Percentiles rank a stretch among this genome's conserved stretches.
phyloP scores from a whole-genome alignment of 805 yeast genomes.

The Saturnispora serradocipensis region DNA sequence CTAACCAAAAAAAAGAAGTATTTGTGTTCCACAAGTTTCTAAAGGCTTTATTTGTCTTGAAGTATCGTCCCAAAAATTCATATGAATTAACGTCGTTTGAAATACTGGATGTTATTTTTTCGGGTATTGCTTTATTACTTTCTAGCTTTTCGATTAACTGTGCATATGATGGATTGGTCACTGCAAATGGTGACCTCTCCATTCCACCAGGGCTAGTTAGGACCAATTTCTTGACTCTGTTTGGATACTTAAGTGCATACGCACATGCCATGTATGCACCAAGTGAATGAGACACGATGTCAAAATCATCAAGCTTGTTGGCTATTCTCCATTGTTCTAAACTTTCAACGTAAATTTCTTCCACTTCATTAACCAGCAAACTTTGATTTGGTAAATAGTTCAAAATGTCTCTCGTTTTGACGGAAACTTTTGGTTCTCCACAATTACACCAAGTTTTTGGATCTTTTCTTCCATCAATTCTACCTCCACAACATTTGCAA shows the following conservation, averaged over 20 bases:
- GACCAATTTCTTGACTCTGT: constrained; percentile 42
- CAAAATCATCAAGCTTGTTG: constrained; percentile 43
- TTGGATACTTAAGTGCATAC: constrained; percentile 52
- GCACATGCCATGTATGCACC: constrained; percentile 69
- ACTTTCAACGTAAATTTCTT: constrained; percentile 46
- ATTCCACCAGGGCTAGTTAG: constrained; percentile 74
- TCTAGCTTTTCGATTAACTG: constrained; percentile 5
- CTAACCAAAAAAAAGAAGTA: constrained; percentile 38
- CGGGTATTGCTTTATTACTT: constrained; percentile 8
- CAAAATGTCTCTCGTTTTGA: constrained; percentile 7
- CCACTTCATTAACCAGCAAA: constrained; percentile 37
- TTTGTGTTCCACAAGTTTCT: constrained; percentile 32
- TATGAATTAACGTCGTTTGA: constrained; percentile 36
- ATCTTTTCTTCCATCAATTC: constrained; percentile 11
- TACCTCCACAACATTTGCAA: constrained; percentile 11
- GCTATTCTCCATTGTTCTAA: constrained; percentile 56
- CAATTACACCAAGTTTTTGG: constrained; percentile 6
- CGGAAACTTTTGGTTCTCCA: constrained; percentile 1
- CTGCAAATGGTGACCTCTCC: constrained; percentile 56
- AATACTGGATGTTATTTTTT: constrained; percentile 23
- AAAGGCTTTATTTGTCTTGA: constrained; percentile 30
- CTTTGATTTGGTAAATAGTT: constrained; percentile 27
- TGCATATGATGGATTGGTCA: constrained; percentile 32
- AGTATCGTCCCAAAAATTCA: constrained; percentile 39
- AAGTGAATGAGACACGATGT: constrained; percentile 66